A percentile compares a stretch with the other conserved stretches of the same genome.
phyloP scores from a whole-genome alignment of 2,329 filamentous ascomycete genomes.

The Arthrinium phaeospermum region DNA sequence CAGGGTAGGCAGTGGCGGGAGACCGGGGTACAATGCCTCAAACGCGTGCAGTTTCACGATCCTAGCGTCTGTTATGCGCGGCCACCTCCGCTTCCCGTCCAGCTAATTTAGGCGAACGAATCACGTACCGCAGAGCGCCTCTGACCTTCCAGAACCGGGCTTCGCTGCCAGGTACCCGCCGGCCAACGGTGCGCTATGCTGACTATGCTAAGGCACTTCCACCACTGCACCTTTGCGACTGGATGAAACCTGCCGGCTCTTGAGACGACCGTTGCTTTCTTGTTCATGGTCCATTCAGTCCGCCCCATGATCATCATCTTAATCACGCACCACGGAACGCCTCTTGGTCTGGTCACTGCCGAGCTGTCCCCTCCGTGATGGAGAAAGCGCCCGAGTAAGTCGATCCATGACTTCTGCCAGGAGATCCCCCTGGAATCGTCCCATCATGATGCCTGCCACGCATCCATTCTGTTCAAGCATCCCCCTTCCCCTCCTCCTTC shows the following conservation, averaged over 20 bases:
- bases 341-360: not conserved
- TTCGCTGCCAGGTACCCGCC: constrained; percentile 5
- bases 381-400: constrained; percentile 9
- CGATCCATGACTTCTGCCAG: not conserved
- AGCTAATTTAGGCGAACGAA: not conserved
- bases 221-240: not conserved
- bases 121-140: not conserved
- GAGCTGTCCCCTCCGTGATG: not conserved
- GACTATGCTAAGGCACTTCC: not conserved
- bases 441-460: constrained; percentile 4
- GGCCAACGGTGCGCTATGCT: not conserved
- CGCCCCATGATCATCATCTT: not conserved
- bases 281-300: not conserved
- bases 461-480: constrained; percentile 1
- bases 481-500: not conserved
- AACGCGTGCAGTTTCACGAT: constrained; percentile 15
- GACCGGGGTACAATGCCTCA: constrained; percentile 1
- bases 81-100: not conserved
- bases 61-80: constrained; percentile 8
- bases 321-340: not conserved
- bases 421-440: not conserved
- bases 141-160: not conserved
- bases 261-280: constrained; percentile 1
- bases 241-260: constrained; percentile 6
- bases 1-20: not conserved